phyloP scores from a whole-genome alignment of 1,139 yeast genomes.

The Pichiaceae sp. region DNA sequence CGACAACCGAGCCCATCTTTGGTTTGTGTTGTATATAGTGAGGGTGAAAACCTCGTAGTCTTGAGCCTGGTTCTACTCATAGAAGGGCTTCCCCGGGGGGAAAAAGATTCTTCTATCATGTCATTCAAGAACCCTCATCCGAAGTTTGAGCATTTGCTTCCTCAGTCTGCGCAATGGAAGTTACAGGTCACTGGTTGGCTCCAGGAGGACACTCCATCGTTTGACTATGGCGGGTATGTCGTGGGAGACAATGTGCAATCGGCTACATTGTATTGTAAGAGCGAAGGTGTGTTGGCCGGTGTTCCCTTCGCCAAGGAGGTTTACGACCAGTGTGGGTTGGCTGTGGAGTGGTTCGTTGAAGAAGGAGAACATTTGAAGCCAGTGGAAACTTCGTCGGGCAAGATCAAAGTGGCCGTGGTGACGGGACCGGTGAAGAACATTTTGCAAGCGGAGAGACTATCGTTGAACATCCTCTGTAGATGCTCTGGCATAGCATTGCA shows the following conservation, averaged over 20 bases:
- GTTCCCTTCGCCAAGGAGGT: constrained; percentile 88
- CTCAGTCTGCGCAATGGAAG: constrained; percentile 73
- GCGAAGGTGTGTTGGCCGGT: constrained; percentile 76
- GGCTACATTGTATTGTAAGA: constrained; percentile 78
- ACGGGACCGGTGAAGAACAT: constrained; percentile 72
- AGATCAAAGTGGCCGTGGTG: constrained; percentile 71
- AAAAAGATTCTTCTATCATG: constrained; percentile 7
- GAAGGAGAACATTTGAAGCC: constrained; percentile 63
- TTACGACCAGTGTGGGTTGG: constrained; percentile 62
- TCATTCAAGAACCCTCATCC: constrained; percentile 21
- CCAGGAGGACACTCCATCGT: constrained; percentile 84
- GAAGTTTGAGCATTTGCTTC: constrained; percentile 48
- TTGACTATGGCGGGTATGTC: constrained; percentile 90
- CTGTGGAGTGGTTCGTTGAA: constrained; percentile 59
- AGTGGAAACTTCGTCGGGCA: constrained; percentile 36
- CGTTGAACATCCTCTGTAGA: constrained; percentile 74
- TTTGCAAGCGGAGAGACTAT: constrained; percentile 77
- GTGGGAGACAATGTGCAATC: constrained; percentile 71
- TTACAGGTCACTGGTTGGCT: constrained; percentile 67
- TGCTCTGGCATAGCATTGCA: constrained; percentile 88
- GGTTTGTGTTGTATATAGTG: neutral
- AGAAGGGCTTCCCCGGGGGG: too few species aligned
- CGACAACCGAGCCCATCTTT: neutral
- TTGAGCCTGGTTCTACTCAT: too few species aligned
- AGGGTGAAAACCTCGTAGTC: too few species aligned